phyloP scores from a whole-genome alignment of 2,329 filamentous ascomycete genomes.

The Capronia epimyces region DNA sequence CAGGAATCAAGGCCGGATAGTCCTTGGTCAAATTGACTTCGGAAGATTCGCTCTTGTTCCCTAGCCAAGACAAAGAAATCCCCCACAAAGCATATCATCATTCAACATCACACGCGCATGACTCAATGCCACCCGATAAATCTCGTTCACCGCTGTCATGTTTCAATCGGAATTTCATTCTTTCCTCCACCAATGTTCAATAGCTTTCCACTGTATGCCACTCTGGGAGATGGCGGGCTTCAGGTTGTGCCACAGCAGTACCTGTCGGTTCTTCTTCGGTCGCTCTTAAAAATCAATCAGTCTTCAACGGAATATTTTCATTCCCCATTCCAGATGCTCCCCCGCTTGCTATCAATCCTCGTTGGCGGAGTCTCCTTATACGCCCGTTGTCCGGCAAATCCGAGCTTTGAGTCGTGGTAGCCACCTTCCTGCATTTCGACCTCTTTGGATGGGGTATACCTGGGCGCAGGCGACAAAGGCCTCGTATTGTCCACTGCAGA shows the following conservation, averaged over 20 bases:
- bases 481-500: constrained; percentile 10
- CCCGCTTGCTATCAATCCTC: constrained; percentile 17
- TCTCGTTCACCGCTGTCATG: constrained; percentile 9
- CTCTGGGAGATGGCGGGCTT: neutral
- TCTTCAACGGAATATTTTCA: constrained; percentile 1
- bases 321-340: constrained; percentile 13
- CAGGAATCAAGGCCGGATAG: constrained; percentile 1
- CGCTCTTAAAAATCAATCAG: constrained; percentile 8
- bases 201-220: constrained; percentile 14
- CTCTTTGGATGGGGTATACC: constrained; percentile 28
- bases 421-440: constrained; percentile 24
- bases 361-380: constrained; percentile 31
- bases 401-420: constrained; percentile 41
- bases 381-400: constrained; percentile 39
- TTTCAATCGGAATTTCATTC: constrained; percentile 21
- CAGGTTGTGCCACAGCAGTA: constrained; percentile 1
- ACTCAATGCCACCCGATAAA: constrained; percentile 19
- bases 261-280: neutral
- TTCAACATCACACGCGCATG: constrained; percentile 25
- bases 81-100: constrained; percentile 25
- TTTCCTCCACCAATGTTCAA: constrained; percentile 20
- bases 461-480: constrained; percentile 26
- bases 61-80: constrained; percentile 9
- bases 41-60: neutral
- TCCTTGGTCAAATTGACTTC: constrained; percentile 3